Conservation (phyloP, 495 filamentous ascomycete species). For the Chlorociboria aeruginascens region DNA sequence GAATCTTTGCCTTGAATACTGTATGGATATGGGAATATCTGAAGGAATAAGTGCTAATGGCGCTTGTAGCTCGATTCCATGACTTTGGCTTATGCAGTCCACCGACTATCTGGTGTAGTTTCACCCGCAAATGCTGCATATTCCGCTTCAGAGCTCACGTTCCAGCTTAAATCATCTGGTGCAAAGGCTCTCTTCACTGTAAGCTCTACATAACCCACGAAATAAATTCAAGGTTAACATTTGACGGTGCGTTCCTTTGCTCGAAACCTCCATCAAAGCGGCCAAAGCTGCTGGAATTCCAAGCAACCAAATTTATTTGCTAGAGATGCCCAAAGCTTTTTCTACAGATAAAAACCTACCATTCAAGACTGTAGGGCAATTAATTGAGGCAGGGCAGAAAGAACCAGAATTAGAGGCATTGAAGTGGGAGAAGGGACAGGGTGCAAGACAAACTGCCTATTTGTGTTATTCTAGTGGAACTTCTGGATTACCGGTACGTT, state of each 20-base stretch:
- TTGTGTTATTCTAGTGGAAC: constrained; percentile 87
- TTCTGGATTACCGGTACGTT: constrained; percentile 54
- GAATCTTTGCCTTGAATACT: constrained; percentile 69
- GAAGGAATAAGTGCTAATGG: background rate
- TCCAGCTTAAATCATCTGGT: constrained; percentile 66
- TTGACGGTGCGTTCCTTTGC: constrained; percentile 47
- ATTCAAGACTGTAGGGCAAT: constrained; percentile 59
- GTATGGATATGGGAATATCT: constrained; percentile 30
- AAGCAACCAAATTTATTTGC: constrained; percentile 59
- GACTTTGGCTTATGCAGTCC: constrained; percentile 62
- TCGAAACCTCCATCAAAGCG: constrained; percentile 58
- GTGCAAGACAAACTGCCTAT: constrained; percentile 64
- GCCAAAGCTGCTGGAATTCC: constrained; percentile 56
- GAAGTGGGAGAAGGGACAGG: constrained; percentile 63
- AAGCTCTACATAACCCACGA: background rate
- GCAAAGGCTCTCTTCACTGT: constrained; percentile 65
- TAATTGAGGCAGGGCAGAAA: constrained; percentile 52
- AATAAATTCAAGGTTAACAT: background rate
- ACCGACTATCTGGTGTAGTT: constrained; percentile 62
- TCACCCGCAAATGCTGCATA: constrained; percentile 81
- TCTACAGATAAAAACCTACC: constrained; percentile 35
- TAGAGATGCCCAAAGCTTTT: constrained; percentile 48
- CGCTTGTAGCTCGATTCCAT: constrained; percentile 61
- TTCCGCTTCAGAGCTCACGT: constrained; percentile 58
- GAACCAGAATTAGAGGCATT: constrained; percentile 51